Percentiles rank a stretch among this genome's conserved stretches.
Evolutionary conservation across 1,284 basidiomycete genomes (phyloP).

Genomic region (Puccinia novopanici): DNA sequence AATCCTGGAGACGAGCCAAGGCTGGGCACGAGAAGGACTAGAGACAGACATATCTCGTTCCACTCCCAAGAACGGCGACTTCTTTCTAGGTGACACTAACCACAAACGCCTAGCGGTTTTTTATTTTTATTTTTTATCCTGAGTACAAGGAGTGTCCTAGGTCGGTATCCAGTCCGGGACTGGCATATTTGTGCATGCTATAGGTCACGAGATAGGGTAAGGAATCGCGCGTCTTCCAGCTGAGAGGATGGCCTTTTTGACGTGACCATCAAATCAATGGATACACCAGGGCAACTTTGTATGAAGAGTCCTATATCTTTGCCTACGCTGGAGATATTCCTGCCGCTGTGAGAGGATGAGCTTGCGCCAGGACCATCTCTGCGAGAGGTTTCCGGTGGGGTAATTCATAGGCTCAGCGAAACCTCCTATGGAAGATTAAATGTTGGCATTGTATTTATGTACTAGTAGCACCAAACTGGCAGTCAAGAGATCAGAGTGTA

Average conservation of each 20-base stretch:
- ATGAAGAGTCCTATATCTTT: too few species aligned
- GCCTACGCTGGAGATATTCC: too few species aligned
- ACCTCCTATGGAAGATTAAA: too few species aligned
- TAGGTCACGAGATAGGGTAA: neutral
- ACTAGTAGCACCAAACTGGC: neutral
- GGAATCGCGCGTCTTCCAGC: neutral
- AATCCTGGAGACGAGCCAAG: conserved; percentile 7
- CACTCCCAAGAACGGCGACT: neutral
- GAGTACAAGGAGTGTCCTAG: neutral
- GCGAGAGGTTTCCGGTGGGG: too few species aligned
- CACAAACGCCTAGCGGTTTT: neutral
- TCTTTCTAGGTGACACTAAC: neutral
- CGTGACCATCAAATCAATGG: too few species aligned
- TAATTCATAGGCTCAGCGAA: too few species aligned
- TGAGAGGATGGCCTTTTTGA: neutral
- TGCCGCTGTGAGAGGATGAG: too few species aligned
- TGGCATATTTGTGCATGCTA: neutral
- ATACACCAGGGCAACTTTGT: neutral
- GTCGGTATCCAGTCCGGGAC: neutral
- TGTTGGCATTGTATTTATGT: too few species aligned
- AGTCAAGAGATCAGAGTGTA: neutral
- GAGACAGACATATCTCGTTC: neutral
- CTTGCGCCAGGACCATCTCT: too few species aligned
- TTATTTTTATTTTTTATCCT: neutral
- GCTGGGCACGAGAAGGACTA: neutral